phyloP scores from a whole-genome alignment of 1,284 basidiomycete genomes.

The Coniferiporia sulphurascens region DNA sequence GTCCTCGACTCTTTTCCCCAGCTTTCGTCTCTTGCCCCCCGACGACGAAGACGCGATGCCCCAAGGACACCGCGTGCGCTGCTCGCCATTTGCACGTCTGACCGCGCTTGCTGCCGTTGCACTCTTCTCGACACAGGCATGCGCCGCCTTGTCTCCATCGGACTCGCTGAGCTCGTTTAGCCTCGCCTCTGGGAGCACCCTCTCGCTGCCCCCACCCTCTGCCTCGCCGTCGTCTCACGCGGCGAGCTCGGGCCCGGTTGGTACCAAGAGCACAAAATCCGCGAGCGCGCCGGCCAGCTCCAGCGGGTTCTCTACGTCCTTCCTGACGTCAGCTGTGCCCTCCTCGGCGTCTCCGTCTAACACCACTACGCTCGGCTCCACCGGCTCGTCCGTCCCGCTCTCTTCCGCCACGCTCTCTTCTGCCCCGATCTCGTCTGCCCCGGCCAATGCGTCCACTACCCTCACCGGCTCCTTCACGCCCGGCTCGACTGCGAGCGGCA shows the following conservation, averaged over 20 bases:
- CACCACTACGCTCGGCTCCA: conserved; percentile 9
- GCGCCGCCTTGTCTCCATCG: neutral
- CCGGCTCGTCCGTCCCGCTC: conserved; percentile 14
- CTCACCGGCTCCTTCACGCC: conserved; percentile 11
- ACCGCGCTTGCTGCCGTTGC: neutral
- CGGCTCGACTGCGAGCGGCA: conserved; percentile 10
- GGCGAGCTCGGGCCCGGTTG: too few species aligned
- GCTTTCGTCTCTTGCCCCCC: neutral
- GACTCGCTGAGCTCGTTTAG: neutral
- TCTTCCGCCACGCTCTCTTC: conserved; percentile 9
- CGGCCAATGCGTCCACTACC: neutral
- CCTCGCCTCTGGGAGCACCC: neutral
- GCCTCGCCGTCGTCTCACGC: too few species aligned
- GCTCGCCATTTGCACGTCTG: neutral
- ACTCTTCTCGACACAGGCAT: neutral
- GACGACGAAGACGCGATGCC: neutral
- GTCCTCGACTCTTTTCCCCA: neutral
- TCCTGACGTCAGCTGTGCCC: neutral
- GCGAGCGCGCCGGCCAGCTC: neutral
- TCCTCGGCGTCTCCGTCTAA: neutral
- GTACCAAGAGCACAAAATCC: neutral
- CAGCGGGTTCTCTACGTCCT: neutral
- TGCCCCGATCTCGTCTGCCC: neutral
- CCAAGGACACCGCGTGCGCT: neutral
- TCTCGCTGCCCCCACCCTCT: too few species aligned